Evolutionary conservation across 257 asterid genomes (phyloP), one percentile per base, ranked within the genome.

Genomic region (Gardenia jasminoides): DNA sequence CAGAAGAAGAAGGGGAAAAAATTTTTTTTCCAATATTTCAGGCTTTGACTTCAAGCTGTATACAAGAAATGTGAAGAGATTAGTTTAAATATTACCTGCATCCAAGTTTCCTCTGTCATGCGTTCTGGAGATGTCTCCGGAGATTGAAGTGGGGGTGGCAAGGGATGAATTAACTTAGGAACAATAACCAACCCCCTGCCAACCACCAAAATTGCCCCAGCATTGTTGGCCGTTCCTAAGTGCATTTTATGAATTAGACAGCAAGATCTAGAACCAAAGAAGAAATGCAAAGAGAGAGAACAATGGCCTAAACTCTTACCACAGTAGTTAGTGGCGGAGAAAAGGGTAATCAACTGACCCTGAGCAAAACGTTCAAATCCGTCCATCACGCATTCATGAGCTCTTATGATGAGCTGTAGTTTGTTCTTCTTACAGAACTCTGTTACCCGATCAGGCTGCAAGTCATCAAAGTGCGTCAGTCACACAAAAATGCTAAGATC

Each of bases 321-420:
- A 82, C 99, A 96, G 80, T 96, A 96, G 93, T 96, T 96, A 79
- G 99, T 96, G 71, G 99, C 99, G 26, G 99, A 96, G 83, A 96
- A 96, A 47, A 96, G 97, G 58, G 99, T 96, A 80, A 96, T 96
- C 90, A 96, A 70, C 84, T 96, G 99, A 64, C 99, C 98, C 83
- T 96, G 98, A 75, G 99, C 99, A 78, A 96, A 96, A 62, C 99
- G 89, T 82, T 96, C 99, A 33, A 96, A 96, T 76, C 99, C 99
- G 86, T 96, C 99, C 99, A 96, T 96, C 62, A 96, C 99, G 59
- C 99, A 96, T 81, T 96, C 99, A 47, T 96, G 99, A 64, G 99
- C 99, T 90, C 99, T 89, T 80, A 93, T 92, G 80, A 96, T 96
- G 62, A 96, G 93, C 77, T 89, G 97, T 79, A 96, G 82, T 85